Base-by-base conservation (phyloP, 148 eudicot genomes). In the Chenopodium quinoa region DNA sequence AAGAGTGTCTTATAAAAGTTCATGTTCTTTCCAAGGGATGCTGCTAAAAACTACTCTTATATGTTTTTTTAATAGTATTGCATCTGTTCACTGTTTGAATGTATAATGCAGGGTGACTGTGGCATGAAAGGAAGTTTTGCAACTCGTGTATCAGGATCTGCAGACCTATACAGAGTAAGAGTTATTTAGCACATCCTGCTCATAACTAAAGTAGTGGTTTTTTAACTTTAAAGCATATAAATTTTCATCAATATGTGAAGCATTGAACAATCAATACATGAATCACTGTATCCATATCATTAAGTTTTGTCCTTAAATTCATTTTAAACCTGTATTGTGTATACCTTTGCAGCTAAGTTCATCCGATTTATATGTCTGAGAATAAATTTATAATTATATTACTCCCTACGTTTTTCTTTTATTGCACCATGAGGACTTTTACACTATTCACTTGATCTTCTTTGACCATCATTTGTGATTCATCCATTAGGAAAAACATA, bases 81-180 rank as follows among this genome's bases (percentile, higher is more conserved):
- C 44, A 40, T 40, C 44, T 40, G 44, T 60, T 74, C 73, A 31
- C 37, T 27, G 37, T 75, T 84, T 54, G 29, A 82, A 62, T 72
- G 81, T 75, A 32, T 56, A 62, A 66, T 82, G 56, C 84, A 96
- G 99, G 98, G 99, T 83, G 99, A 96, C 56, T 79, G 82, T 78
- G 98, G 97, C 72, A 86, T 96, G 95, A 96, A 96, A 84, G 97
- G 97, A 80, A 84, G 85, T 80, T 92, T 96, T 83, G 99, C 99
- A 78, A 92, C 93, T 86, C 94, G 99, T 22, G 80, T 96, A 66
- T 79, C 99, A 66, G 98, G 99, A 88, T 96, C 99, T 80, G 94
- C 99, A 44, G 99, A 96, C 80, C 84, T 96, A 63, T 96, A 92
- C 84, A 90, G 81, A 81, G 99, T 96, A 88, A 79, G 90, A 70